A percentile compares a stretch with the other conserved stretches of the same genome.
Conservation (phyloP, 2,329 filamentous ascomycete genomes). For the Hypoxylon sp. region DNA sequence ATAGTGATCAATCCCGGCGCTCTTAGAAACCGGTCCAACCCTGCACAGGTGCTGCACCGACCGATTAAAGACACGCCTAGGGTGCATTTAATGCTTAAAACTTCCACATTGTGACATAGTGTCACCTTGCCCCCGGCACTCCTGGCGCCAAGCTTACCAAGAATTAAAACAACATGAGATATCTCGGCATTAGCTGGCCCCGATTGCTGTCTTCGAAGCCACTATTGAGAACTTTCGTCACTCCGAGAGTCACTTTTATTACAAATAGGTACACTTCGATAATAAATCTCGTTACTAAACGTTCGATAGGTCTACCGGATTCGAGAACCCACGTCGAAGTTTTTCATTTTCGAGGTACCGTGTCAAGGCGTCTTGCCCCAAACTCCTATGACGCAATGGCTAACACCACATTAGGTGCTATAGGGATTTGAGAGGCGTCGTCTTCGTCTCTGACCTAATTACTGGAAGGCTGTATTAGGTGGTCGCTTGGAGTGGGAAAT, state of each 20-base stretch:
- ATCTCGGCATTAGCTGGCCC: slow-evolving; percentile 23
- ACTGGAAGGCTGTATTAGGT: background rate
- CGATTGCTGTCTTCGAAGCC: slow-evolving; percentile 2
- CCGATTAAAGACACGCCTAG: slow-evolving; percentile 35
- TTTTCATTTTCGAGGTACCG: background rate
- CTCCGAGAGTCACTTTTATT: background rate
- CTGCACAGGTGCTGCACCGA: slow-evolving; percentile 20
- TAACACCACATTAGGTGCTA: background rate
- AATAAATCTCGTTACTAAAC: background rate
- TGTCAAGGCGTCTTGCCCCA: background rate
- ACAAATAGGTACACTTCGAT: slow-evolving; percentile 1
- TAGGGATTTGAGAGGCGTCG: background rate
- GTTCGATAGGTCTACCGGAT: background rate
- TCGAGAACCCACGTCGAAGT: background rate
- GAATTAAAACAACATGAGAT: background rate
- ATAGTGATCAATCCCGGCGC: slow-evolving; percentile 26
- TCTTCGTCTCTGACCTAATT: background rate
- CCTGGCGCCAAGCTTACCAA: background rate
- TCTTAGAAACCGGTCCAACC: slow-evolving; percentile 19
- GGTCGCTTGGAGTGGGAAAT: background rate
- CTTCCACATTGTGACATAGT: background rate
- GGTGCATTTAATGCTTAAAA: background rate
- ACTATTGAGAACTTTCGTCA: background rate
- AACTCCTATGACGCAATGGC: background rate
- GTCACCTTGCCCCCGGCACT: too few species aligned